These are phyloP conservation scores for Tylopilus plumbeoviolaceoides DNA, from an alignment of 768 basidiomycete species.

Conservation along the genomic window DNA sequence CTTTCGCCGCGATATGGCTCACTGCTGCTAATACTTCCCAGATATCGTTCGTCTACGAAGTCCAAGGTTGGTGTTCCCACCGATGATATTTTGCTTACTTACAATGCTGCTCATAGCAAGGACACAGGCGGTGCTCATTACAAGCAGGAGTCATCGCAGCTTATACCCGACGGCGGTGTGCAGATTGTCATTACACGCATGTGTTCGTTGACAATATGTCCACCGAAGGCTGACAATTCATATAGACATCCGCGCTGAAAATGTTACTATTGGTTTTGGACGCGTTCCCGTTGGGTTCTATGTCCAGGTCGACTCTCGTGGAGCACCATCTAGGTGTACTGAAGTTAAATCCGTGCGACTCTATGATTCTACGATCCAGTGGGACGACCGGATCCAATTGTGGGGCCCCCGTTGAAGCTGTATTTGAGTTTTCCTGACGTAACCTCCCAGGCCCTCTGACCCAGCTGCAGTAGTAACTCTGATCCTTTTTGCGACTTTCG, in stretches of 20 bases:
- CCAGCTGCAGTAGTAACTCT: not conserved
- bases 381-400: not conserved
- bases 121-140: no score
- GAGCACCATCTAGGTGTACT: not conserved
- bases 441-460: not conserved
- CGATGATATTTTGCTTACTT: no score
- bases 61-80: no score
- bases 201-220: not conserved
- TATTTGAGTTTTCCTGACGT: not conserved
- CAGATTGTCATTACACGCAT: constrained; percentile 1
- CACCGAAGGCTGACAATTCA: no score
- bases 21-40: no score
- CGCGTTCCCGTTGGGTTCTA: constrained; percentile 11
- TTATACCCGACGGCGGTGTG: no score
- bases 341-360: not conserved
- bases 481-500: not conserved
- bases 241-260: constrained; percentile 8
- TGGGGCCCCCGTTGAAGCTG: not conserved
- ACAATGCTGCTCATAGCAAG: no score
- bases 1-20: no score
- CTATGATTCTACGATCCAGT: not conserved
- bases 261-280: constrained; percentile 1
- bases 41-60: no score
- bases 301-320: not conserved
- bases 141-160: no score